These are phyloP conservation scores for Ceratopteris richardii DNA, from an alignment of 75 land plant species.

Conservation along the genomic window DNA sequence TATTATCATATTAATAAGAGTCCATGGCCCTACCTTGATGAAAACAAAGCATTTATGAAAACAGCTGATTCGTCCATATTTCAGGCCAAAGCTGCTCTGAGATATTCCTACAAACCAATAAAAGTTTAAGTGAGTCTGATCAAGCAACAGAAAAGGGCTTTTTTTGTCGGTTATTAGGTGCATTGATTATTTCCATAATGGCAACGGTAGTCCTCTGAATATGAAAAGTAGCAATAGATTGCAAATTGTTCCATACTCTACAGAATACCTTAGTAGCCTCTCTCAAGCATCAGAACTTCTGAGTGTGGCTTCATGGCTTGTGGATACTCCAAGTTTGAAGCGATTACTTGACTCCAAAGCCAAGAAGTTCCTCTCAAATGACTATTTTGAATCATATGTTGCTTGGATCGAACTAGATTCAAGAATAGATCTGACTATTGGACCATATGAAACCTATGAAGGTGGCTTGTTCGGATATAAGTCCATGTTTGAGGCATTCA, in stretches of 20 bases:
- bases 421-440: conserved; percentile 83
- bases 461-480: conserved; percentile 88
- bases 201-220: too few relatives aligned
- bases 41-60: conserved; percentile 72
- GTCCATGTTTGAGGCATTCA: conserved; percentile 98
- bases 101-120: conserved; percentile 52
- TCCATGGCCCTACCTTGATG: conserved; percentile 93
- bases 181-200: conserved; percentile 14
- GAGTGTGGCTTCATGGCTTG: conserved; percentile 53
- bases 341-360: conserved; percentile 68
- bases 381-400: conserved; percentile 90
- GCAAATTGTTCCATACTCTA: conserved; percentile 47
- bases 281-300: conserved; percentile 50
- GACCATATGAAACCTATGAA: conserved; percentile 97
- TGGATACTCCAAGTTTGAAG: conserved; percentile 46
- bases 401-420: conserved; percentile 99
- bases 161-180: conserved; percentile 79
- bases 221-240: background rate
- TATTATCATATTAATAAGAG: conserved; percentile 74
- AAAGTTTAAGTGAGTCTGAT: conserved; percentile 39
- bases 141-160: conserved; percentile 52
- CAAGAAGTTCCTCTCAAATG: conserved; percentile 83
- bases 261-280: conserved; percentile 47
- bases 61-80: conserved; percentile 83
- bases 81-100: conserved; percentile 46